These are phyloP conservation scores for Paraglomus occultum DNA, from an alignment of 192 early-diverging fungal species.

Conservation along the genomic window DNA sequence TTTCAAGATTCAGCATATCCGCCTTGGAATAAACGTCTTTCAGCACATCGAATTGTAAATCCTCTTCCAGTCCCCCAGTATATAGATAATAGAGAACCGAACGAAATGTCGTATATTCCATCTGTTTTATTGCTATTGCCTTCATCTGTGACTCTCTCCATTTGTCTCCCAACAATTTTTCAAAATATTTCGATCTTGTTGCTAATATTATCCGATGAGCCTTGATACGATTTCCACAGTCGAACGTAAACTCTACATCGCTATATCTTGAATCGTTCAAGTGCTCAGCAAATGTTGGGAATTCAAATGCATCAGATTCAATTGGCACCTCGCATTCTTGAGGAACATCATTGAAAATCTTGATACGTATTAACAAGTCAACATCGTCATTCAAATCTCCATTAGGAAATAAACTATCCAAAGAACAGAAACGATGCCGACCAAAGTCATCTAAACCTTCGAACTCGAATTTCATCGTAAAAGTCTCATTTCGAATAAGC, in stretches of 20 bases:
- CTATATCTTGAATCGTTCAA: constrained; percentile 25
- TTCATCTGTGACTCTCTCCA: constrained; percentile 29
- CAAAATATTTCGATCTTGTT: constrained; percentile 26
- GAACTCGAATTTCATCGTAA: constrained; percentile 32
- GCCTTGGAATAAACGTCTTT: constrained; percentile 31
- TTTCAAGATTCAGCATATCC: constrained; percentile 29
- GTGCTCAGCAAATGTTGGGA: constrained; percentile 19
- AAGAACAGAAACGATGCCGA: constrained; percentile 29
- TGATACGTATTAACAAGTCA: constrained; percentile 22
- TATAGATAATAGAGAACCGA: constrained; percentile 28
- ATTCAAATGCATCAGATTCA: constrained; percentile 11
- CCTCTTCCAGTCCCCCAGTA: constrained; percentile 18
- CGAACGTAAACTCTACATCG: constrained; percentile 27
- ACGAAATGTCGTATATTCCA: constrained; percentile 30
- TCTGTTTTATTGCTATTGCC: constrained; percentile 24
- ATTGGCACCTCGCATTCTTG: constrained; percentile 4
- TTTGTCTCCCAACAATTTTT: constrained; percentile 28
- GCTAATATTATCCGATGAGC: constrained; percentile 31
- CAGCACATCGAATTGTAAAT: constrained; percentile 17
- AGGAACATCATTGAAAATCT: constrained; percentile 16
- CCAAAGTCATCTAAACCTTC: constrained; percentile 31
- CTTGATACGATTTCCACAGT: constrained; percentile 26
- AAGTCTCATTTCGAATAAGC: constrained; percentile 27
- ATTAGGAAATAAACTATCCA: constrained; percentile 28
- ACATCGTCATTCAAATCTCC: constrained; percentile 13